phyloP scores from a whole-genome alignment of 176 grass and related monocot species.

The Hsuehochloa calcarea region DNA sequence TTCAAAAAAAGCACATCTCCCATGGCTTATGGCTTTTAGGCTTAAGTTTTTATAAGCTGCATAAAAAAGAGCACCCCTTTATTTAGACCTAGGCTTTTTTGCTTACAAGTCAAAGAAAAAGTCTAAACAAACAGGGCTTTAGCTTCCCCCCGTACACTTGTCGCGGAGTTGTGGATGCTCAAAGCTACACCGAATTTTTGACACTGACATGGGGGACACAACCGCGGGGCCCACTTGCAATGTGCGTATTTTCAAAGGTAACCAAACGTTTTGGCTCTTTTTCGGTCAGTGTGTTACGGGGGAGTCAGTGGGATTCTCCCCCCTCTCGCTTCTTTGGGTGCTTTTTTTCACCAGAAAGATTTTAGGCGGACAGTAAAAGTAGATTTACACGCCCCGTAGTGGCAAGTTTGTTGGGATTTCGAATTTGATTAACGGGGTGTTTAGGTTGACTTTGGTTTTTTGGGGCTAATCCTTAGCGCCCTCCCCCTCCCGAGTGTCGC shows the following conservation, averaged over 20 bases:
- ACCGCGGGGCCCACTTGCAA: neutral
- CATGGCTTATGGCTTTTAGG: no score
- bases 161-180: conserved; percentile 26
- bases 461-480: no score
- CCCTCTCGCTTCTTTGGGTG: neutral
- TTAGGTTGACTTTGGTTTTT: no score
- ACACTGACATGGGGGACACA: neutral
- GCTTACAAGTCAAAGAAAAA: no score
- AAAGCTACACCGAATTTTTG: neutral
- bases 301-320: conserved; percentile 8
- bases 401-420: neutral
- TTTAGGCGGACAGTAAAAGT: neutral
- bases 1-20: no score
- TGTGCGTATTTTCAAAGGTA: neutral
- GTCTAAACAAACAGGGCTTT: no score
- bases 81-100: no score
- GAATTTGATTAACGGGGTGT: neutral
- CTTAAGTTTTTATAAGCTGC: no score
- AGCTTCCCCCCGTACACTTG: conserved; percentile 30
- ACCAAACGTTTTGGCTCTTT: neutral
- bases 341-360: neutral
- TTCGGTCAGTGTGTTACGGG: neutral
- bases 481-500: no score
- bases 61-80: no score
- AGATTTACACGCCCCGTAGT: neutral